Percentiles rank a stretch among this genome's conserved stretches.
Conservation (phyloP, 2,329 filamentous ascomycete species). For the Colletotrichum chlorophyti region DNA sequence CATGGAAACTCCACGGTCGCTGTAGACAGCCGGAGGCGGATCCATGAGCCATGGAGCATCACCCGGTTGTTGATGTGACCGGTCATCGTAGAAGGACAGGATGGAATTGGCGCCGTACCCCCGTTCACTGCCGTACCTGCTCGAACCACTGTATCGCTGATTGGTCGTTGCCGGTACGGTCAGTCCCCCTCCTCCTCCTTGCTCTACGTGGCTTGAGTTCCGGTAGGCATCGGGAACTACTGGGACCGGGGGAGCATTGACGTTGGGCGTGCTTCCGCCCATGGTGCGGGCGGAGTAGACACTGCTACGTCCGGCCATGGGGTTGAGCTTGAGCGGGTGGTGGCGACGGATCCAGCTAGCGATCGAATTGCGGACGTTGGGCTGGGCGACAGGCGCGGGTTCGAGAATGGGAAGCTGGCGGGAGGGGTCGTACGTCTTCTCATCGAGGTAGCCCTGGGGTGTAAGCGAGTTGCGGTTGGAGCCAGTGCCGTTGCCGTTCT, state of each 20-base stretch:
- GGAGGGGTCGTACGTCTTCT: constrained; percentile 27
- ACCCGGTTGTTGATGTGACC: background rate
- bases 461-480: constrained; percentile 11
- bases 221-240: constrained; percentile 15
- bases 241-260: constrained; percentile 16
- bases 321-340: constrained; percentile 34
- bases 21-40: background rate
- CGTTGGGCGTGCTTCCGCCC: background rate
- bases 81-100: constrained; percentile 15
- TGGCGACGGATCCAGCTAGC: constrained; percentile 36
- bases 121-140: constrained; percentile 2
- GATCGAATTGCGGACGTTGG: constrained; percentile 31
- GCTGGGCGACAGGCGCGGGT: constrained; percentile 25
- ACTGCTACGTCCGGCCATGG: constrained; percentile 22
- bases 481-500: constrained; percentile 27
- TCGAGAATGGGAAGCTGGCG: constrained; percentile 27
- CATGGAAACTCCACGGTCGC: constrained; percentile 26
- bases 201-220: background rate
- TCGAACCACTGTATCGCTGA: constrained; percentile 3
- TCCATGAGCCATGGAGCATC: constrained; percentile 2
- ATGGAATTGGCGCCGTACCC: constrained; percentile 13
- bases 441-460: constrained; percentile 27
- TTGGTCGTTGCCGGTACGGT: too few species aligned
- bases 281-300: constrained; percentile 18
- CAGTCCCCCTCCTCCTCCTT: too few species aligned